Evolutionary conservation across 2,329 filamentous ascomycete genomes (phyloP).

Genomic region (Diaporthe helianthi): DNA sequence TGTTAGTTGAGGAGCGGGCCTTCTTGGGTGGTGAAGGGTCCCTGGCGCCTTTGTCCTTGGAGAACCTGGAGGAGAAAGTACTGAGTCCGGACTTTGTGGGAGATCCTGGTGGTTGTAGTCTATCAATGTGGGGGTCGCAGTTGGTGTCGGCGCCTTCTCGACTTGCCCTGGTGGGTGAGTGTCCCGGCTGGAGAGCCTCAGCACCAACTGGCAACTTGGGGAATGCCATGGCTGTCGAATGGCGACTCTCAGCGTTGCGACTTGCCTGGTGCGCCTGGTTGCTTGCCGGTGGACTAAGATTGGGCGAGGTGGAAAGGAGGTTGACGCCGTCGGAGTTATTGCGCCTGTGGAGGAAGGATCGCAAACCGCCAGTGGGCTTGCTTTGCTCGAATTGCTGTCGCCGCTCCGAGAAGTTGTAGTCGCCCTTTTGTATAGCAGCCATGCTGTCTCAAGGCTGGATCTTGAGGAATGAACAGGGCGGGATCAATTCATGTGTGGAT

Average conservation of each 20-base stretch:
- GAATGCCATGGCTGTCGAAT: slow-evolving; percentile 27
- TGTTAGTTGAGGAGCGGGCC: slow-evolving; percentile 81
- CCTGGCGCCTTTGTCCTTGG: slow-evolving; percentile 47
- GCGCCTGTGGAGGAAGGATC: slow-evolving; percentile 32
- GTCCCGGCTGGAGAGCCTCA: slow-evolving; percentile 19
- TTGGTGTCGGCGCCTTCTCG: slow-evolving; percentile 4
- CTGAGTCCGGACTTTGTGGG: slow-evolving; percentile 54
- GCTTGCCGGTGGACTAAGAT: not conserved
- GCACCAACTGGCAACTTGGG: slow-evolving; percentile 28
- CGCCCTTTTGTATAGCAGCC: slow-evolving; percentile 33
- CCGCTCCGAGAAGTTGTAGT: slow-evolving; percentile 34
- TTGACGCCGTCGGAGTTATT: slow-evolving; percentile 33
- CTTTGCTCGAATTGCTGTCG: slow-evolving; percentile 34
- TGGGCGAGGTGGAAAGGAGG: slow-evolving; percentile 26
- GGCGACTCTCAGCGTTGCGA: slow-evolving; percentile 1
- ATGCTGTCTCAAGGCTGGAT: slow-evolving; percentile 28
- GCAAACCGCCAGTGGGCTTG: slow-evolving; percentile 28
- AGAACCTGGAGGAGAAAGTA: slow-evolving; percentile 49
- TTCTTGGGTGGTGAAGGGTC: slow-evolving; percentile 67
- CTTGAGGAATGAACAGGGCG: not conserved
- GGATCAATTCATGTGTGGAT: slow-evolving; percentile 23
- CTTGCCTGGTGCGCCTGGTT: slow-evolving; percentile 3
- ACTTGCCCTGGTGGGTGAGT: slow-evolving; percentile 21
- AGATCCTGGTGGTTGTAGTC: slow-evolving; percentile 39
- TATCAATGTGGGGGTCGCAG: not conserved